Percentiles rank a stretch among this genome's conserved stretches.
Conservation (phyloP, 139 green algal genomes). For the Monoraphidium neglectum region DNA sequence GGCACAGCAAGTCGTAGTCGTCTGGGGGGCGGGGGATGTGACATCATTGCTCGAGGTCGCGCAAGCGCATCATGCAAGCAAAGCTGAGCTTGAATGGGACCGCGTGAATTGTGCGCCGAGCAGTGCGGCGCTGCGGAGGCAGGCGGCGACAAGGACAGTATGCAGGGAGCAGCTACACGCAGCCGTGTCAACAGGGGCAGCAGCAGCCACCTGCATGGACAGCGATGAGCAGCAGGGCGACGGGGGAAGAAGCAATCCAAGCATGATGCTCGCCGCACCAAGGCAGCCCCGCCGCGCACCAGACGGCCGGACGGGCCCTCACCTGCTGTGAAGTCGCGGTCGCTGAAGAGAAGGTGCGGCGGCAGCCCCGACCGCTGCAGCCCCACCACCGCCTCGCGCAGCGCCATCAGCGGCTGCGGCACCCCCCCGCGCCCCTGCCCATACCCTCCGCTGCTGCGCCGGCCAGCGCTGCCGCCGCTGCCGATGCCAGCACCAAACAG, state of each 20-base stretch:
- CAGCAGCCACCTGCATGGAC: background rate
- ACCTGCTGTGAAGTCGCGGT: constrained; percentile 59
- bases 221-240: background rate
- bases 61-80: constrained; percentile 15
- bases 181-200: background rate
- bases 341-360: constrained; percentile 56
- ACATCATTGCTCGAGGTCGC: constrained; percentile 29
- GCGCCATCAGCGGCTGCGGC: background rate
- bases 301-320: too few species aligned
- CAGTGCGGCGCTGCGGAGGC: too few species aligned
- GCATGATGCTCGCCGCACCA: too few species aligned
- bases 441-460: too few species aligned
- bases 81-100: too few species aligned
- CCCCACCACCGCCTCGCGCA: constrained; percentile 49
- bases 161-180: too few species aligned
- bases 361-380: constrained; percentile 40
- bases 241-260: background rate
- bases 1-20: constrained; percentile 70
- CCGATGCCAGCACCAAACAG: too few species aligned
- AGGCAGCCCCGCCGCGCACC: too few species aligned
- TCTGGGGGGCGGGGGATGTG: too few species aligned
- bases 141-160: too few species aligned
- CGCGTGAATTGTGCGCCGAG: too few species aligned
- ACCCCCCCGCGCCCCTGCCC: background rate
- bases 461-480: too few species aligned